phyloP scores from a whole-genome alignment of 2,329 filamentous ascomycete genomes.

The Fusarium nurragi region DNA sequence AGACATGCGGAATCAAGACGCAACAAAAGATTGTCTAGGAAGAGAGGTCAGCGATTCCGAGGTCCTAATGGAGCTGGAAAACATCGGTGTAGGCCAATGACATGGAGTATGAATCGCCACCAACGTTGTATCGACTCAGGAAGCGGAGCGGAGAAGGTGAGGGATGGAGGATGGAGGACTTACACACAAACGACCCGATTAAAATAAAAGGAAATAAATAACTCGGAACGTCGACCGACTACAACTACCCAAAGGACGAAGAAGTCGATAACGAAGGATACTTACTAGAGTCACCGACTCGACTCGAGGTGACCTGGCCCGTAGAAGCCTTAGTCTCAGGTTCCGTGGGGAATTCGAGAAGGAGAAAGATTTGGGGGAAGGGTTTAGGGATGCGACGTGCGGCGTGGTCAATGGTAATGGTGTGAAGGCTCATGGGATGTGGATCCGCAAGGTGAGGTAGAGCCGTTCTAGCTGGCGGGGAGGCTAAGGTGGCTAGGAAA shows the following conservation, averaged over 20 bases:
- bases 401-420: constrained; percentile 29
- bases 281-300: constrained; percentile 25
- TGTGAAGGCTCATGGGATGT: constrained; percentile 32
- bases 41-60: constrained; percentile 34
- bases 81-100: constrained; percentile 36
- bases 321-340: constrained; percentile 11
- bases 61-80: constrained; percentile 12
- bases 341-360: constrained; percentile 32
- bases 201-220: constrained; percentile 15
- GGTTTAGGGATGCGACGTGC: constrained; percentile 34
- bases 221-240: constrained; percentile 15
- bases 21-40: constrained; percentile 34
- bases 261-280: constrained; percentile 11
- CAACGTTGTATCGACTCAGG: constrained; percentile 36
- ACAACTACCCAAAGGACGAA: constrained; percentile 4
- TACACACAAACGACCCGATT: constrained; percentile 37
- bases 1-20: constrained; percentile 45
- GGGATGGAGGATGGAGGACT: constrained; percentile 19
- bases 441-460: constrained; percentile 22
- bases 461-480: constrained; percentile 15
- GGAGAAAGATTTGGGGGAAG: constrained; percentile 35
- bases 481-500: constrained; percentile 13
- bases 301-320: constrained; percentile 30
- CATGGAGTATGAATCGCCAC: constrained; percentile 47
- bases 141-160: constrained; percentile 13